Conservation (phyloP, 2,329 filamentous ascomycete genomes). For the Colletotrichum sp. region DNA sequence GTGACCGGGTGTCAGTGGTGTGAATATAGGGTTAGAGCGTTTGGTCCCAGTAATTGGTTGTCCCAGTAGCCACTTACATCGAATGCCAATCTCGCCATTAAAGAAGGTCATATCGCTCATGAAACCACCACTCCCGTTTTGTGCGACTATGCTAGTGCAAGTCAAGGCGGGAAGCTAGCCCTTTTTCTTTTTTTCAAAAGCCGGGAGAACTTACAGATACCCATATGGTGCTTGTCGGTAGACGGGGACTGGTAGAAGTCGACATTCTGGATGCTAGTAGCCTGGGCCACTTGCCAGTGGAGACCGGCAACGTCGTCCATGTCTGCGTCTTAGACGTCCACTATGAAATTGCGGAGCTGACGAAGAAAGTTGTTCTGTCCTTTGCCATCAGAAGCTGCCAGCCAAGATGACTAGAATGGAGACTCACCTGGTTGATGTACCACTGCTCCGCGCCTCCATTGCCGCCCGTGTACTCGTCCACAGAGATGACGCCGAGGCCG, state of each 20-base stretch:
- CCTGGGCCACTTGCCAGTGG: slow-evolving; percentile 71
- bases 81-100: slow-evolving; percentile 62
- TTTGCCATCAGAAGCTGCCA: slow-evolving; percentile 30
- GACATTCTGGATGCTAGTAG: slow-evolving; percentile 56
- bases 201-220: slow-evolving; percentile 19
- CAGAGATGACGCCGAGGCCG: slow-evolving; percentile 62
- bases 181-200: not conserved
- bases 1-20: slow-evolving; percentile 25
- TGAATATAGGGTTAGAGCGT: not conserved
- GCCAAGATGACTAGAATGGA: slow-evolving; percentile 8
- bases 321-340: slow-evolving; percentile 53
- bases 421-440: slow-evolving; percentile 26
- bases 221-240: slow-evolving; percentile 21
- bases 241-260: slow-evolving; percentile 42
- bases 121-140: slow-evolving; percentile 43
- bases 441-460: slow-evolving; percentile 34
- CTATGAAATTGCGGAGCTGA: slow-evolving; percentile 68
- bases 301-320: slow-evolving; percentile 46
- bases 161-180: not conserved
- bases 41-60: not conserved
- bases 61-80: not conserved
- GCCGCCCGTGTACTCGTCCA: slow-evolving; percentile 36
- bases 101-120: slow-evolving; percentile 67
- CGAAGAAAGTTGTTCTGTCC: slow-evolving; percentile 66
- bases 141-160: slow-evolving; percentile 6